Base-by-base conservation (phyloP, 768 basidiomycete genomes). In the Panaeolus papilionaceus region DNA sequence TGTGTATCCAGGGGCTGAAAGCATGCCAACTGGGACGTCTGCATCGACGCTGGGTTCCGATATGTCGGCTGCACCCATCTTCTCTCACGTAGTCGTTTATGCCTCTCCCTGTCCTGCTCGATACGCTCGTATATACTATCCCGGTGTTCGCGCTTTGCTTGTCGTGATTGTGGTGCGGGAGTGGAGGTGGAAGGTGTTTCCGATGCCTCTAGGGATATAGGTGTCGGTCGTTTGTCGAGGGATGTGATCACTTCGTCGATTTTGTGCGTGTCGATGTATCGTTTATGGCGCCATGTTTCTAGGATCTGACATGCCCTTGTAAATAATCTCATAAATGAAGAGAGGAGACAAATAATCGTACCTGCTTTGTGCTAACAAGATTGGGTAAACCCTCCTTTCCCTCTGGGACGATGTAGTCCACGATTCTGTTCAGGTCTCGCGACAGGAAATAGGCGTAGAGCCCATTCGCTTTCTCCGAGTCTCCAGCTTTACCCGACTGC, bases 91-190 rank as follows among this genome's bases (percentile, higher is more conserved):
- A 97, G 83, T 12, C 95, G 89, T 79, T 97, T 97, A 74, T 96
- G 95, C 69, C 96, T 87, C 73, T 96, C 95, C 2, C 95, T 84
- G 76, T 96, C 95, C 72, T 96, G 95, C 76, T 97, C 94, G 70
- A 97, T 95, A 12, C 94, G 90, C 67, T 91, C 89, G 74, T 94
- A 85, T 37, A 94, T 86, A 63, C 96, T 94, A n/a, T 80, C 78
- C 9, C 86, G 85, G 1, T 58, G 89, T 83, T 62, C 92, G 84
- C 0, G 79, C 71, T 66, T 71, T 75, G 28, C 74, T 71, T n/a
- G 66, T 73, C 67, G 71, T 68, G 58, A 71, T 66, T 40, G 71
- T 68, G 18, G 76, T 69, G 12, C 75, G 63, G n/a, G 76, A 63
- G 63, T 66, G 62, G 37, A 66, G 44, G 62, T 63, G 26, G 68